A percentile compares a stretch with the other conserved stretches of the same genome.
phyloP scores from a whole-genome alignment of 1,284 basidiomycete species.

The Moesziomyces parantarcticus region DNA sequence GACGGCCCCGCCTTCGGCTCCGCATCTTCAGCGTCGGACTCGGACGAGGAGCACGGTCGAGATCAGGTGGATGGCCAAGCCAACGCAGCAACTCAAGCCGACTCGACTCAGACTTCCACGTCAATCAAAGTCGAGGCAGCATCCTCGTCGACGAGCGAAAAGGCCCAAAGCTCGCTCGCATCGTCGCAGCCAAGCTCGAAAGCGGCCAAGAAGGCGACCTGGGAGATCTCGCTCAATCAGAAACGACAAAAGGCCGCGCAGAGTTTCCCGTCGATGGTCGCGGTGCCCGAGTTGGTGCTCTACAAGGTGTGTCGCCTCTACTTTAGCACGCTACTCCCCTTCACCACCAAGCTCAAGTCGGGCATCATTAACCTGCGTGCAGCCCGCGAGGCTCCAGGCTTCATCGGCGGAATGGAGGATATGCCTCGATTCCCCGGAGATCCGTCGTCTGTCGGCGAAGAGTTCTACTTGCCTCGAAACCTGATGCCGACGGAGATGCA shows the following conservation, averaged over 20 bases:
- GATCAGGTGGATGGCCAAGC: neutral
- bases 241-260: constrained; percentile 38
- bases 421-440: constrained; percentile 45
- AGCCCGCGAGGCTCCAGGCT: constrained; percentile 27
- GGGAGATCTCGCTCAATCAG: constrained; percentile 47
- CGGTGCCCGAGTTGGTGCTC: constrained; percentile 45
- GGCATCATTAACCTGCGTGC: constrained; percentile 49
- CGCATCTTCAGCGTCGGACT: constrained; percentile 9
- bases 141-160: neutral
- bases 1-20: constrained; percentile 6
- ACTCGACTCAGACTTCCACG: neutral
- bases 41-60: constrained; percentile 18
- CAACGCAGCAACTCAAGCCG: neutral
- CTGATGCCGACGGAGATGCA: constrained; percentile 52
- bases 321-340: constrained; percentile 48
- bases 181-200: constrained; percentile 13
- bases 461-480: constrained; percentile 42
- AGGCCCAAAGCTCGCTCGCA: constrained; percentile 1
- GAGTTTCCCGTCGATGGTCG: constrained; percentile 47
- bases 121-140: constrained; percentile 14
- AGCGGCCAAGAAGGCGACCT: constrained; percentile 30
- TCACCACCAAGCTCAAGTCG: constrained; percentile 45
- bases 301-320: constrained; percentile 53
- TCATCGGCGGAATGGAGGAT: constrained; percentile 35
- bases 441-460: constrained; percentile 15